Conservation (phyloP, 129 eudicot genomes). For the Artemisia annua region DNA sequence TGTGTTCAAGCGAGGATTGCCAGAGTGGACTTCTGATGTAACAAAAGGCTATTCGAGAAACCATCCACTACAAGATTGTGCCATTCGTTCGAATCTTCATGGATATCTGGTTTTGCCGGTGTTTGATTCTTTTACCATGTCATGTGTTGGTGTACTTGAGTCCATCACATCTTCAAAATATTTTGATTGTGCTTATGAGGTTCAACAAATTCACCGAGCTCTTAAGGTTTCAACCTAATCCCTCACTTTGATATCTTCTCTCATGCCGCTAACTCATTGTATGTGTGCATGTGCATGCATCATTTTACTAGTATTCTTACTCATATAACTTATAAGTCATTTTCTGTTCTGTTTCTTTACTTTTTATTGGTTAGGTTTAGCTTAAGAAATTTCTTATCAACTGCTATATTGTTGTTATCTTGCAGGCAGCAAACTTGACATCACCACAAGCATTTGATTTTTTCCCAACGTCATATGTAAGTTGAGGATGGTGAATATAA, state of each 20-base stretch:
- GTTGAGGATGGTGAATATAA: not conserved
- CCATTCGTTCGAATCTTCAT: conserved; percentile 15
- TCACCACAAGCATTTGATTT: conserved; percentile 15
- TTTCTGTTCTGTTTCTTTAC: too few relatives aligned
- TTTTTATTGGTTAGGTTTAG: too few relatives aligned
- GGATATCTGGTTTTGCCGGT: conserved; percentile 19
- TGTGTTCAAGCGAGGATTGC: not conserved
- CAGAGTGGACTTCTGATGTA: conserved; percentile 20
- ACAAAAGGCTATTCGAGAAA: not conserved
- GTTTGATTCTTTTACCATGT: conserved; percentile 6
- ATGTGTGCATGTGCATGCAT: not conserved
- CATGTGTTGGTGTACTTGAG: conserved; percentile 21
- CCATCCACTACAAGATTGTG: not conserved
- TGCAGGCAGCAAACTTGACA: conserved; percentile 15
- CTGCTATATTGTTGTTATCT: not conserved
- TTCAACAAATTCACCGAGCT: conserved; percentile 12
- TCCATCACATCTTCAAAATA: conserved; percentile 8
- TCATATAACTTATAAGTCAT: too few relatives aligned
- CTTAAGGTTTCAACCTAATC: not conserved
- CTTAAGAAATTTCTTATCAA: not conserved
- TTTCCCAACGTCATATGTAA: not conserved
- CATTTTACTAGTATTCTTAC: not conserved
- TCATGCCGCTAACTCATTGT: not conserved
- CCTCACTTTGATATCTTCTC: not conserved
- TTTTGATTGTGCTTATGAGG: conserved; percentile 14